Evolutionary conservation across 495 filamentous ascomycete genomes (phyloP).

Genomic region (Podospora sp.): DNA sequence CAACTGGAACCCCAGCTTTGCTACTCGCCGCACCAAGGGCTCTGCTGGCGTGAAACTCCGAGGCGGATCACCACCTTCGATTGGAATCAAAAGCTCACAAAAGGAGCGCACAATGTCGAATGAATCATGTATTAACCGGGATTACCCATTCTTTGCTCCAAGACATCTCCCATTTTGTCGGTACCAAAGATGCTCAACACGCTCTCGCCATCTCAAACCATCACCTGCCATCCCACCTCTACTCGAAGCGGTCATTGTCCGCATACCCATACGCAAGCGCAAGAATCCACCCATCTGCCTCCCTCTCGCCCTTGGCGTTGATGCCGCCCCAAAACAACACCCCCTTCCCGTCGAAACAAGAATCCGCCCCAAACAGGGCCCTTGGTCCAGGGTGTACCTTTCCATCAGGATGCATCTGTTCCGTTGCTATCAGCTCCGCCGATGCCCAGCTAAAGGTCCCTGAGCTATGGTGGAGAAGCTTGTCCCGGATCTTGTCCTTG

Average conservation of each 20-base stretch:
- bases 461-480: constrained; percentile 40
- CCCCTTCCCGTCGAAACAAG: constrained; percentile 43
- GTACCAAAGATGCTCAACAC: background rate
- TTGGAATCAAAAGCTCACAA: too few species aligned
- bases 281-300: constrained; percentile 58
- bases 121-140: too few species aligned
- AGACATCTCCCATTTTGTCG: too few species aligned
- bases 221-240: background rate
- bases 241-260: constrained; percentile 34
- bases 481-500: constrained; percentile 52
- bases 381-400: constrained; percentile 58
- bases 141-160: too few species aligned
- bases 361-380: constrained; percentile 48
- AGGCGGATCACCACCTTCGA: too few species aligned
- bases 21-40: too few species aligned
- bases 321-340: constrained; percentile 57
- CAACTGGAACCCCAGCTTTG: too few species aligned
- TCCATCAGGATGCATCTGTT: constrained; percentile 42
- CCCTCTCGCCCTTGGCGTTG: constrained; percentile 50
- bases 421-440: constrained; percentile 47
- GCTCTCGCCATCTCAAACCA: too few species aligned
- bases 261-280: constrained; percentile 39
- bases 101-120: too few species aligned
- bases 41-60: too few species aligned
- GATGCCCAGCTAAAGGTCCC: constrained; percentile 51